Conservation (phyloP, 1,139 yeast species). For the Pichia sp. region DNA sequence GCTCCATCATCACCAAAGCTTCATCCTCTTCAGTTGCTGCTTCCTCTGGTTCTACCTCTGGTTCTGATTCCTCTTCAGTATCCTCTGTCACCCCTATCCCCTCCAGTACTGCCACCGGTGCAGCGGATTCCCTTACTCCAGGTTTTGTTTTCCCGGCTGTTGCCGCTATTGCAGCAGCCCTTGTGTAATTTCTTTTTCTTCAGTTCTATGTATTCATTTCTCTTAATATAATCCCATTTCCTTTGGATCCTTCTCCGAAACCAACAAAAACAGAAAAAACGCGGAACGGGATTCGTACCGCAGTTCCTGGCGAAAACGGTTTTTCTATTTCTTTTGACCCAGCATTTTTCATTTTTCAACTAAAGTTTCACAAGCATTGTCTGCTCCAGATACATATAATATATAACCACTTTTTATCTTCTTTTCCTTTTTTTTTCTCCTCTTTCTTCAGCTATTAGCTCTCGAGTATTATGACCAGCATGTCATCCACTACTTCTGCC, state of each 20-base stretch:
- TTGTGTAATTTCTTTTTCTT: neutral
- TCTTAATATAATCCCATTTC: too few relatives aligned
- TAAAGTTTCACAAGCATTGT: too few relatives aligned
- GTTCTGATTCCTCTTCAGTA: slow-evolving; percentile 3
- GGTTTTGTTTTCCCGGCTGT: neutral
- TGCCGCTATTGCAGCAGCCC: slow-evolving; percentile 5
- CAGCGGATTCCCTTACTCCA: neutral
- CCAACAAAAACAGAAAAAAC: too few relatives aligned
- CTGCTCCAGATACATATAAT: too few relatives aligned
- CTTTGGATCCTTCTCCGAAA: too few relatives aligned
- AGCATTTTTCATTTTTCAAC: too few relatives aligned
- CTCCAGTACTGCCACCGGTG: neutral
- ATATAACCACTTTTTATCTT: too few relatives aligned
- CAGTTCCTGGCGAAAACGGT: too few relatives aligned
- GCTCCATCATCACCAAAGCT: neutral
- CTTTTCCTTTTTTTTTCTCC: neutral
- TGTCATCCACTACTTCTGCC: neutral
- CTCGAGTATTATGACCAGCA: neutral
- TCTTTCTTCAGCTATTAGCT: neutral
- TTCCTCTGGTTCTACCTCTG: slow-evolving; percentile 1
- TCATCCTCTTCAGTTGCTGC: neutral
- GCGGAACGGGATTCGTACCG: too few relatives aligned
- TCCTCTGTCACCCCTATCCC: slow-evolving; percentile 1
- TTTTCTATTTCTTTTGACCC: too few relatives aligned
- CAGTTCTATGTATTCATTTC: too few relatives aligned